Base-by-base conservation (phyloP, 176 grass and related monocot species). In the Phoenix roebelenii region DNA sequence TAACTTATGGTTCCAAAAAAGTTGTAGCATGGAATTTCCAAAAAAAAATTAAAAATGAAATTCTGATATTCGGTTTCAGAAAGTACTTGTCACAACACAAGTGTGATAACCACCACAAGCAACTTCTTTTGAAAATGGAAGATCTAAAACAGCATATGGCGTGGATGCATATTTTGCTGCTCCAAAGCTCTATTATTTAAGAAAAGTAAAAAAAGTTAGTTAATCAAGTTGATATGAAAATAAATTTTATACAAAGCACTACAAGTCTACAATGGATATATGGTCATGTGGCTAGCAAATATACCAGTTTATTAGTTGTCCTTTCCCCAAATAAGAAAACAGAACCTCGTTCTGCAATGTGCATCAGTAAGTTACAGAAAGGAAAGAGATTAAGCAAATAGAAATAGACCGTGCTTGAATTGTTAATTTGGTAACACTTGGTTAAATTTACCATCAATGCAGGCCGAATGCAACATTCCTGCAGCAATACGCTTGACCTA, bases 81-180 rank as follows among this genome's bases (percentile, higher is more conserved):
- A 52, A 7, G 59, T 89, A 95, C 92, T 71, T 82, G 87, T 88
- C 62, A 91, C 26, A 56, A 78, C 84, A 63, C 84, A 97, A 54
- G 87, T 97, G 76, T 91, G 87, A 65, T 97, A 97, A 66, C 92
- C 87, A 63, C 87, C 92, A 83, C 92, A 97, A 71, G 92, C 73
- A 85, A 97, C 87, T 77, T 71, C 83, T 67, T 84, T 57, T 0
- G 81, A 85, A 83, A 85, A 85, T 17, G 81, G 81, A 69, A 97
- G 28, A 29, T 91, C 87, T 58, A 76, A 67, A 69, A 97, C 72
- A 72, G 66, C 57, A 69, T 52, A 76, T 85, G 83, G 92, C 78
- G 55, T 79, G 25, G 60, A 77, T 55, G 59, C 80, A 82, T 81
- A 77, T 71, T 79, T 85, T 74, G 76, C 65, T 84, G 70, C 72